A percentile compares a stretch with the other conserved stretches of the same genome.
Conservation (phyloP, 129 eudicot species). For the Chrysanthemum lavandulifolium region DNA sequence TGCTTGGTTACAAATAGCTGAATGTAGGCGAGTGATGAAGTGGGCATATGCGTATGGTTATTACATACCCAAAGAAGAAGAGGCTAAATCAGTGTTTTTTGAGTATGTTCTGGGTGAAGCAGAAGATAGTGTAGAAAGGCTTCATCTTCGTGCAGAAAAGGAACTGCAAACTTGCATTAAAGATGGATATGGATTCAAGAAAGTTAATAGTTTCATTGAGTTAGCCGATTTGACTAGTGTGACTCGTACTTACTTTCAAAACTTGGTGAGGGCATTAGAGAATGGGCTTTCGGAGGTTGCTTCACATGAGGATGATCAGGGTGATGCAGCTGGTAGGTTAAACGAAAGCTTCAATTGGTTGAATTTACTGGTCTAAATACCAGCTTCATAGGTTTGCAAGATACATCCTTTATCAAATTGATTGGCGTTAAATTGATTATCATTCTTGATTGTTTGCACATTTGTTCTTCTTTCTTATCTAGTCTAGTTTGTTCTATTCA, state of each 20-base stretch:
- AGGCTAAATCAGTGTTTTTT: conserved; percentile 30
- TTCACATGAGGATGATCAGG: too few relatives aligned
- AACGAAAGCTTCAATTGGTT: too few relatives aligned
- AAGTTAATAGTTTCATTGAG: conserved; percentile 8
- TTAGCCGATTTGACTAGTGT: conserved; percentile 34
- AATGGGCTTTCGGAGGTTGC: conserved; percentile 48
- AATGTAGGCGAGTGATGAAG: conserved; percentile 47
- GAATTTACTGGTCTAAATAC: too few relatives aligned
- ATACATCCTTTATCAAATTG: too few relatives aligned
- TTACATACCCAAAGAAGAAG: conserved; percentile 32
- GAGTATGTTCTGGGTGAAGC: conserved; percentile 48
- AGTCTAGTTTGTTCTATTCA: too few relatives aligned
- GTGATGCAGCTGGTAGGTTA: too few relatives aligned
- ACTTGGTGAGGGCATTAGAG: conserved; percentile 48
- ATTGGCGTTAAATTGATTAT: too few relatives aligned
- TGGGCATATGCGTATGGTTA: conserved; percentile 47
- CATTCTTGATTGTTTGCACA: too few relatives aligned
- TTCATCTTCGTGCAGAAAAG: conserved; percentile 42
- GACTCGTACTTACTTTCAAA: conserved; percentile 43
- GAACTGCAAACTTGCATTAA: conserved; percentile 31
- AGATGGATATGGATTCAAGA: conserved; percentile 10
- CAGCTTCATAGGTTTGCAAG: too few relatives aligned
- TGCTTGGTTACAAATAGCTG: conserved; percentile 53
- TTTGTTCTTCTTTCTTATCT: too few relatives aligned
- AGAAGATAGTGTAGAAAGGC: conserved; percentile 43